These are phyloP conservation scores for Hamamelis virginiana DNA, from an alignment of 164 flowering plant species.

Conservation along the genomic window DNA sequence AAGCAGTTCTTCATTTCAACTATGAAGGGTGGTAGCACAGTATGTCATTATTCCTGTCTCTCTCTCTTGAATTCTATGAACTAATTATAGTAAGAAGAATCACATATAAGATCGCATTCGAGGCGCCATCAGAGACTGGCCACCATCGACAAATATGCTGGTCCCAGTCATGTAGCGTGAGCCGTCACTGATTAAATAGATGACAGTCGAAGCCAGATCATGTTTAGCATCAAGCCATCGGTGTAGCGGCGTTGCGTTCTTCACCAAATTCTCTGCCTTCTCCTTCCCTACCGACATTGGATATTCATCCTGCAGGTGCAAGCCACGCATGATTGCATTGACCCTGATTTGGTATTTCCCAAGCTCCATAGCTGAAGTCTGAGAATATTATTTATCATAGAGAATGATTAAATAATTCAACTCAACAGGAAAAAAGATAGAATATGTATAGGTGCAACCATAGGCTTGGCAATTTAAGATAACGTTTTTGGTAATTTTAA, in stretches of 20 bases:
- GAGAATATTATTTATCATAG: slow-evolving; percentile 7
- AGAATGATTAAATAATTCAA: too few relatives aligned
- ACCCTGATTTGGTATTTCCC: too few relatives aligned
- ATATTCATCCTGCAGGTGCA: too few relatives aligned
- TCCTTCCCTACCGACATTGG: slow-evolving; percentile 62
- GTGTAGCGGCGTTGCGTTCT: slow-evolving; percentile 54
- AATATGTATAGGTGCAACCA: too few relatives aligned
- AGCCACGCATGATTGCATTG: slow-evolving; percentile 69
- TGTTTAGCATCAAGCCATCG: slow-evolving; percentile 79
- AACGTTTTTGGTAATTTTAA: too few relatives aligned
- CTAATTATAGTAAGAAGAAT: slow-evolving; percentile 6
- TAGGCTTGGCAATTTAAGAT: too few relatives aligned
- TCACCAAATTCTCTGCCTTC: slow-evolving; percentile 53
- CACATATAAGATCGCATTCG: slow-evolving; percentile 80
- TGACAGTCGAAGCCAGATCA: slow-evolving; percentile 73
- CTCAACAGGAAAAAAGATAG: too few relatives aligned
- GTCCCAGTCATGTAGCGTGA: too few relatives aligned
- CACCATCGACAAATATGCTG: slow-evolving; percentile 77
- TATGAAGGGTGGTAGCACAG: too few relatives aligned
- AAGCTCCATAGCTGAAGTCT: slow-evolving; percentile 68
- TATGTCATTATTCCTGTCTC: too few relatives aligned
- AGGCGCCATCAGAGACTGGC: slow-evolving; percentile 77
- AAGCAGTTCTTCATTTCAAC: too few relatives aligned
- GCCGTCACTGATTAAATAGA: slow-evolving; percentile 72
- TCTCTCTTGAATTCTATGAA: too few relatives aligned